Evolutionary conservation across 805 yeast genomes (phyloP).

Genomic region (Clavispora santaluciae): DNA sequence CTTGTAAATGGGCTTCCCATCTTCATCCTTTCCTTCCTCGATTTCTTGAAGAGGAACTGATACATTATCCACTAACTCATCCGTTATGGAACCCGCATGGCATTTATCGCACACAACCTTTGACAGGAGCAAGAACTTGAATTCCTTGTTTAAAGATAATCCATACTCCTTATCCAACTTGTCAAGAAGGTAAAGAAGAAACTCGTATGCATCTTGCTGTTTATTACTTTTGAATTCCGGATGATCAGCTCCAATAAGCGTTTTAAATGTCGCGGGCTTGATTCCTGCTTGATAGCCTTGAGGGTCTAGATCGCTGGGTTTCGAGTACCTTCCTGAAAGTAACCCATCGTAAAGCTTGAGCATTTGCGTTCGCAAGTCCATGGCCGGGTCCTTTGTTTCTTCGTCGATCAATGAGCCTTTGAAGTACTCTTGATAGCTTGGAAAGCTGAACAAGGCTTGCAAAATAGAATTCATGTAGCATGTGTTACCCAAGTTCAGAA

Average conservation of each 20-base stretch:
- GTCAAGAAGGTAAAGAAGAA: conserved; percentile 62
- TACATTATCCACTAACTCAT: conserved; percentile 57
- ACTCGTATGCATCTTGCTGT: conserved; percentile 96
- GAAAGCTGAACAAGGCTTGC: conserved; percentile 59
- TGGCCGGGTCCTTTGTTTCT: conserved; percentile 46
- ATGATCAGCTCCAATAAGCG: conserved; percentile 71
- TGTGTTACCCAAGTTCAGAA: conserved; percentile 87
- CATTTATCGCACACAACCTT: conserved; percentile 59
- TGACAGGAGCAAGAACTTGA: conserved; percentile 62
- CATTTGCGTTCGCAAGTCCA: conserved; percentile 69
- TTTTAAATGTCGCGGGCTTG: conserved; percentile 70
- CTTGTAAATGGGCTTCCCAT: conserved; percentile 44
- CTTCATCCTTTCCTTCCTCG: conserved; percentile 32
- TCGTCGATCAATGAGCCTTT: conserved; percentile 28
- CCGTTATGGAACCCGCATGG: conserved; percentile 51
- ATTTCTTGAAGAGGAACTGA: conserved; percentile 53
- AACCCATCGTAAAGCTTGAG: conserved; percentile 78
- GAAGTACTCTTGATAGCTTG: conserved; percentile 35
- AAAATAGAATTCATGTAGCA: conserved; percentile 83
- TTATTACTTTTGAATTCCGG: conserved; percentile 78
- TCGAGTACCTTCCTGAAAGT: conserved; percentile 65
- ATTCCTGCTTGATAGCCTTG: conserved; percentile 69
- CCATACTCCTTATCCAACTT: conserved; percentile 49
- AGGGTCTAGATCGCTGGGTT: conserved; percentile 42
- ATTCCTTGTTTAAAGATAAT: conserved; percentile 46